Conservation (phyloP, 371 early-diverging fungal genomes). For the Encephalitozoon cuniculi region DNA sequence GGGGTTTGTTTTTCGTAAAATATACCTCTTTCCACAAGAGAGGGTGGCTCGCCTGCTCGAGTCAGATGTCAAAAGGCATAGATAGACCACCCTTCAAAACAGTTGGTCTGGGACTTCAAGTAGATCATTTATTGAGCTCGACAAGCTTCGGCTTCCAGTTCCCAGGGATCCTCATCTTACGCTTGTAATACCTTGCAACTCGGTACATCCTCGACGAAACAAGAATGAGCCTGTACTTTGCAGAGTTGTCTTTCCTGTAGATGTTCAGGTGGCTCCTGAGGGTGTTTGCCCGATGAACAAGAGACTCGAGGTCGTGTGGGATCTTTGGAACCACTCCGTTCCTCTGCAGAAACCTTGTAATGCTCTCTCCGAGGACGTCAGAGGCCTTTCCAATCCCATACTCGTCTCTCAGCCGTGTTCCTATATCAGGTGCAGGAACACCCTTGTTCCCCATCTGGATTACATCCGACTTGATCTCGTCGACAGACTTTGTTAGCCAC, state of each 20-base stretch:
- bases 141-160: constrained; percentile 72
- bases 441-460: constrained; percentile 98
- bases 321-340: constrained; percentile 87
- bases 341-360: constrained; percentile 78
- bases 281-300: constrained; percentile 96
- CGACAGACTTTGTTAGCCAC: constrained; percentile 85
- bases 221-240: constrained; percentile 96
- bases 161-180: constrained; percentile 82
- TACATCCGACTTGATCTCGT: constrained; percentile 91
- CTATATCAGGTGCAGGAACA: constrained; percentile 92
- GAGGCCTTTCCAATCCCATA: constrained; percentile 92
- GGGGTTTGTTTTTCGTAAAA: background rate
- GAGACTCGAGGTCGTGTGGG: constrained; percentile 95
- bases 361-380: constrained; percentile 84
- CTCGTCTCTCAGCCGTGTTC: constrained; percentile 89
- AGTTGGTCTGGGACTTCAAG: background rate
- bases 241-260: constrained; percentile 93
- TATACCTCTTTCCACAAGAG: background rate
- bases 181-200: constrained; percentile 98
- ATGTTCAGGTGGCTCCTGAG: constrained; percentile 97
- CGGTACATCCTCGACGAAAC: constrained; percentile 96
- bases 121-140: constrained; percentile 26
- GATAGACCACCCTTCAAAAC: background rate
- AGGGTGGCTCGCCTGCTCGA: background rate
- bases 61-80: background rate